Base-by-base conservation (phyloP, 1,284 basidiomycete genomes). In the Fistulina hepatica region DNA sequence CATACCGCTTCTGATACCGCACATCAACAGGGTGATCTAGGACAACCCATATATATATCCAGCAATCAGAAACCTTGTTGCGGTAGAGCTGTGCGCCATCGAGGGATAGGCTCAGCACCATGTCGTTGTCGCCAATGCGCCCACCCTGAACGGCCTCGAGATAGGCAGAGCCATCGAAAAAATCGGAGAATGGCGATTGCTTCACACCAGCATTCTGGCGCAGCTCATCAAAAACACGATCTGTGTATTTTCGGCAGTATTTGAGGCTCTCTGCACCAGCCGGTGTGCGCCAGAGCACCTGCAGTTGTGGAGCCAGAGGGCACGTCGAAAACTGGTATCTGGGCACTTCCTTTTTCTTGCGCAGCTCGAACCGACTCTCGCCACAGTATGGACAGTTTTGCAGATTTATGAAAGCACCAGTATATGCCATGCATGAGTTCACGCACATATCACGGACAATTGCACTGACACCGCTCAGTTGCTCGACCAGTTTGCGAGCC, bases 371-470 rank as follows among this genome's bases (percentile, higher is more conserved):
- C 6, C 37, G 33, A 2, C 25, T 17, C 28, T 36, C 34, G 1
- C 33, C 10, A 27, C 37, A 43, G 21, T 39, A 17, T 1, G 9
- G 26, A n/a, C 28, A 38, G 8, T 22, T 5, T 2, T 9, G 10
- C 5, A 28, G 21, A 6, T 39, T 30, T 1, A 28, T 3, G 22
- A 19, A 16, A 6, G 9, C 17, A 2, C 41, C 27, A 2, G 31
- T 42, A 36, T 33, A 42, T 4, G 26, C 41, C 13, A 36, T 19
- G 23, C 41, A 42, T 1, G 33, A 32, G 12, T 40, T 28, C 16
- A 32, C 17, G 23, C 42, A 43, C 59, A 64, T 64, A 34, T 63
- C 51, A 7, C 52, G 19, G 0, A 44, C 12, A 11, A 64, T 52
- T 0, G 53, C 40, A 6, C 37, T 27, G 5, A 65, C 43, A 3